Base-by-base conservation (phyloP, 257 asterid genomes). In the Craterostigma plantagineum region DNA sequence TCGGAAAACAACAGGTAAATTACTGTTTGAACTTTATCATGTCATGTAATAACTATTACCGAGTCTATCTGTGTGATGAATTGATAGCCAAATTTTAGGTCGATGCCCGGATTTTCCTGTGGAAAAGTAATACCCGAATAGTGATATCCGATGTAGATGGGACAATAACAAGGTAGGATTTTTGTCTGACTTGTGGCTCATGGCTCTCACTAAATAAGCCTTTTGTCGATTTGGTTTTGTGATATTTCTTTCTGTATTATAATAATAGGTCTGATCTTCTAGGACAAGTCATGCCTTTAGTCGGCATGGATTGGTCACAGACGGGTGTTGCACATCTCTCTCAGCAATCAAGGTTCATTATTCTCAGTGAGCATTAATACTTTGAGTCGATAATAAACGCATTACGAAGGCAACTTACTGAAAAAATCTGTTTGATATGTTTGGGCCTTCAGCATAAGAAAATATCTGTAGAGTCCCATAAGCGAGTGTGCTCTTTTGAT, bases 81-180 rank as follows among this genome's bases (percentile, higher is more conserved):
- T 23, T 23, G 2, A 23, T 52, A 40, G 45, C n/a, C 35, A 57
- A 43, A 41, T 45, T 69, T 52, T 69, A 87, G 98, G 95, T 90
- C 63, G 93, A 79, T 44, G 95, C 98, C 16, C 63, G 56, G n/a
- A 80, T 83, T 52, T 83, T 72, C 66, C 71, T 87, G 53, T 87
- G 95, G 98, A 74, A 78, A 63, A 79, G 92, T 83, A 93, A 90
- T 54, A 18, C 81, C 16, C 75, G 72, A 18, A 63, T 87, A 41
- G 95, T 83, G 63, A 83, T 90, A 65, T 90, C 98, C 46, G 98
- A 90, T 63, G 98, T 90, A 46, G 98, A 90, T 60, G 98, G 98
- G 52, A 90, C 98, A 40, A 90, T 90, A 62, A 90, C 98, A 13
- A 59, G 93, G 98, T 90, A 65, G 51, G 46, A 7, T 35, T 56